Percentiles rank a stretch among this genome's conserved stretches.
These are phyloP conservation scores for Tylopilus plumbeoviolaceoides DNA, from an alignment of 768 basidiomycete genomes.

Conservation along the genomic window DNA sequence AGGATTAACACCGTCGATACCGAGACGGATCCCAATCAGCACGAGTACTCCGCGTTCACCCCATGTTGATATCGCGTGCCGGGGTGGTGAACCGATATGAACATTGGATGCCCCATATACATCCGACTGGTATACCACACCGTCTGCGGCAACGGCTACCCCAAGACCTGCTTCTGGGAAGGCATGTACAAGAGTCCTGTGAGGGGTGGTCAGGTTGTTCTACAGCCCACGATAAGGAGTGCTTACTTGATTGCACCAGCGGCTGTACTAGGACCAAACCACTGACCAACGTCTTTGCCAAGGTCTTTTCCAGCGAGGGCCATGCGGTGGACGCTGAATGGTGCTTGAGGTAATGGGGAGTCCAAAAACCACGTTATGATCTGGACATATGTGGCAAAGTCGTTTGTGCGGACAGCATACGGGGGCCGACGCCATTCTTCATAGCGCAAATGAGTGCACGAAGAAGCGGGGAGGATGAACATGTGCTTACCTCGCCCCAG, in stretches of 20 bases:
- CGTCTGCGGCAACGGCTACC: constrained; percentile 79
- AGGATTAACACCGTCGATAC: constrained; percentile 91
- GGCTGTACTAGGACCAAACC: constrained; percentile 98
- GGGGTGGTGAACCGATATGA: constrained; percentile 28
- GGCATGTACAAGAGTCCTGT: constrained; percentile 67
- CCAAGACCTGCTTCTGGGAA: constrained; percentile 81
- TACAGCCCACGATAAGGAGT: neutral
- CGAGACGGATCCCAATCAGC: constrained; percentile 80
- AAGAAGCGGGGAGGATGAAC: neutral
- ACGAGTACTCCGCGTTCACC: constrained; percentile 83
- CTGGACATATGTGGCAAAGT: constrained; percentile 84
- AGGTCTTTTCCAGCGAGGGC: constrained; percentile 91
- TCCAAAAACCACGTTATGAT: constrained; percentile 96
- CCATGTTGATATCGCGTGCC: constrained; percentile 48
- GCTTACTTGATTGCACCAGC: constrained; percentile 89
- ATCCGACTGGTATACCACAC: constrained; percentile 78
- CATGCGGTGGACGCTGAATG: constrained; percentile 96
- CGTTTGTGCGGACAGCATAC: constrained; percentile 50
- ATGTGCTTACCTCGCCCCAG: constrained; percentile 59
- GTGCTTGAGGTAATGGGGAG: constrained; percentile 74
- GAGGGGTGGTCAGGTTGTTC: constrained; percentile 1
- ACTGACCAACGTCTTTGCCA: constrained; percentile 93
- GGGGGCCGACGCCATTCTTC: constrained; percentile 85
- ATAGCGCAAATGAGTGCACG: constrained; percentile 6
- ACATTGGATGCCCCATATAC: constrained; percentile 72